Evolutionary conservation across 2,329 filamentous ascomycete genomes (phyloP), one percentile per base, ranked within the genome.

Genomic region (Paecilomyces dactylethromorphus): DNA sequence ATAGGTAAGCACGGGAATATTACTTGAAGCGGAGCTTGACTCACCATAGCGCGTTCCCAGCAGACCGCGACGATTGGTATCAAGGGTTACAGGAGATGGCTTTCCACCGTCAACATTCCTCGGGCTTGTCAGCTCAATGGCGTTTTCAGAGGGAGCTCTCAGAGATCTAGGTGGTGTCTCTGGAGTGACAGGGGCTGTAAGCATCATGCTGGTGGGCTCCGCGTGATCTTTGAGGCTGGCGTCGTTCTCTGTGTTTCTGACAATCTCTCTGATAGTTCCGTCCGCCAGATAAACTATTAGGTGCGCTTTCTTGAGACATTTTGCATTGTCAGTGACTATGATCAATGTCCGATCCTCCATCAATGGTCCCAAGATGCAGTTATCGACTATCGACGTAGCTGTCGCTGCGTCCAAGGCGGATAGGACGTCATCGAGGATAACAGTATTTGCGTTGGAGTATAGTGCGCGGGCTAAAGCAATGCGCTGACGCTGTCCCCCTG

Each of bases 401-500:
- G 59, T 60, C n/a, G 32, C 31, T 12, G 60, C 29, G 39, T 62
- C 60, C n/a, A 62, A 29, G 3, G 58, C 59, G 11, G 57, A 62
- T 11, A 62, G 35, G 11, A 58, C 49, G 58, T 86, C 83, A 60
- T 86, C 83, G 1, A 86, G 76, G 0, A 86, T 72, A 21, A 85
- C 70, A 2, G 84, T 71, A 1, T 81, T 74, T 0, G 82, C 76
- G 59, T 81, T 80, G 1, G 82, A 84, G 66, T 85, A 86, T 2
- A 85, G 67, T 5, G 82, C 80, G 58, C 83, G 76, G 2, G 83
- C 83, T 33, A 85, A 68, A 11, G 82, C 80, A 51, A 87, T 82
- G 6, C 85, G 78, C 0, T 84, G 84, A 61, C 82, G 84, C 61
- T 87, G 85, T 0, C 85, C 85, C 3, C 85, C 85, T 0, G 83